Evolutionary conservation across 306 rosid species (phyloP), one percentile per base, ranked within the genome.

Genomic region (Sindora glabra): DNA sequence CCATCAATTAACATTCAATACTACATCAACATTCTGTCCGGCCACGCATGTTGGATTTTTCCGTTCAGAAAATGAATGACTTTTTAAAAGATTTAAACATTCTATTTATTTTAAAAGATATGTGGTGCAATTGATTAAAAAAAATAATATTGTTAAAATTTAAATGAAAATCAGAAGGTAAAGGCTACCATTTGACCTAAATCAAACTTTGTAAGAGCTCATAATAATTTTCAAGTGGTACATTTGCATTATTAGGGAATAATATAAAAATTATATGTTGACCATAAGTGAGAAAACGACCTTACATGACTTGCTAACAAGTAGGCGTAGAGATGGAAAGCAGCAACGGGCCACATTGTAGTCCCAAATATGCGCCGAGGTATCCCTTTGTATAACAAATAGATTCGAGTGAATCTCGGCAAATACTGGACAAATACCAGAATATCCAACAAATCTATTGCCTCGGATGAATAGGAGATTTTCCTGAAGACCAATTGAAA

Each of bases 241-340:
- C n/a, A n/a, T n/a, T n/a, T n/a, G n/a, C n/a, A n/a, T n/a, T 11
- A 36, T 8, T 21, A 55, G 18, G 15, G 14, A n/a, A 39, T 38
- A n/a, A n/a, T n/a, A n/a, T 8, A 33, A 12, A 29, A 14, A 22
- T 16, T 26, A 58, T 19, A 15, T 12, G 40, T 1, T 14, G 42
- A 45, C 29, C 24, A 6, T 26, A 13, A 46, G 10, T 8, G 9
- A 22, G 11, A 38, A 19, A 19, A 41, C 7, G 10, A 13, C 56
- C 84, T 67, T 72, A 82, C 88, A 19, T 82, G 88, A 64, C 84
- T 65, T 16, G 84, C 84, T 11, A 75, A 77, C 84, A 82, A 60
- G 24, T 75, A 82, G 41, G 75, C 74, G 38, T 65, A 57, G 32
- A 82, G 82, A 79, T 82, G 78, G 61, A 69, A 69, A 10, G 80